These are phyloP conservation scores for Boletus semigastroideus DNA, from an alignment of 1,284 basidiomycete genomes.

Conservation along the genomic window DNA sequence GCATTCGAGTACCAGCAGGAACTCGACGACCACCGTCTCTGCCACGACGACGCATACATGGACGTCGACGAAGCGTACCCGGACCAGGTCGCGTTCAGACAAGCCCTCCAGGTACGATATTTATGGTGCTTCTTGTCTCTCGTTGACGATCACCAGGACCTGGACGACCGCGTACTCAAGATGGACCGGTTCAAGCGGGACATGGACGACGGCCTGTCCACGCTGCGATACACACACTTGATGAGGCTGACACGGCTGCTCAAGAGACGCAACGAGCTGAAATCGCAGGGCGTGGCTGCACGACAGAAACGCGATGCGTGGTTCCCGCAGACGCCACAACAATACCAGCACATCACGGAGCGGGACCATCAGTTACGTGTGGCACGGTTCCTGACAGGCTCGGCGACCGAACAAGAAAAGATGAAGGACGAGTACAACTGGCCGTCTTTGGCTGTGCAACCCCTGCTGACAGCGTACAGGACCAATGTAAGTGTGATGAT, in stretches of 20 bases:
- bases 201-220: conserved; percentile 40
- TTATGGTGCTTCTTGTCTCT: no score
- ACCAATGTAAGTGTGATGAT: conserved; percentile 37
- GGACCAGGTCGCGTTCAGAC: conserved; percentile 24
- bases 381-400: conserved; percentile 48
- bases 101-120: conserved; percentile 28
- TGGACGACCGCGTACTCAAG: conserved; percentile 28
- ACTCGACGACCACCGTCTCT: conserved; percentile 34
- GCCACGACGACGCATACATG: conserved; percentile 35
- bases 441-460: conserved; percentile 47
- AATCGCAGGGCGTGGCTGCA: conserved; percentile 32
- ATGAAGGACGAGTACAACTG: conserved; percentile 53
- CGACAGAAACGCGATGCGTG: conserved; percentile 40
- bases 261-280: conserved; percentile 28
- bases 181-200: conserved; percentile 23
- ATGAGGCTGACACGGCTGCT: conserved; percentile 37
- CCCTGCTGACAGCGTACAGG: conserved; percentile 40
- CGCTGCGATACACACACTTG: conserved; percentile 45
- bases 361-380: conserved; percentile 51
- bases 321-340: conserved; percentile 49
- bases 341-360: conserved; percentile 43
- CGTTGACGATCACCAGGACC: conserved; percentile 17
- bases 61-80: conserved; percentile 31
- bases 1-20: conserved; percentile 43
- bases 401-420: conserved; percentile 42